Base-by-base conservation (phyloP, 345 rosid species). In the Brassica incana region DNA sequence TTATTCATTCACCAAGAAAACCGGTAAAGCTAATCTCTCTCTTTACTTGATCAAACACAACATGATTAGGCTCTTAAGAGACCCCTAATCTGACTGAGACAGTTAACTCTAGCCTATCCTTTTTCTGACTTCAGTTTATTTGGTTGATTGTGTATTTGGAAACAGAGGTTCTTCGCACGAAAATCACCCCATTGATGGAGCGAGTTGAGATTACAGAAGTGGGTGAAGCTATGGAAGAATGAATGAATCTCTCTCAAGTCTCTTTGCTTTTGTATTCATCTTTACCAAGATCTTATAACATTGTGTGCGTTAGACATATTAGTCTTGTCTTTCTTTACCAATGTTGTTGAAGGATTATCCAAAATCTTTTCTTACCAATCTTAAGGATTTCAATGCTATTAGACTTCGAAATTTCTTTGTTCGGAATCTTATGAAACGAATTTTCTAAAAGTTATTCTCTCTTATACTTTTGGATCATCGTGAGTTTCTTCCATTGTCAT, bases 181-280 rank as follows among this genome's bases (percentile, higher is more conserved):
- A 89, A 86, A 89, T 90, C 32, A 90, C 90, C 0, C 86, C 91
- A 40, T 62, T 89, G 78, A 84, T 76, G 87, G 92, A 89, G 77
- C 84, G 75, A 67, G 92, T 85, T 12, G 86, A 65, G 27, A 82
- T 86, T 27, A 81, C 77, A 43, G 91, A 89, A 84, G 92, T 80
- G 25, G 84, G 77, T 14, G 92, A 92, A 71, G 91, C 86, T 0
- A 92, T 92, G 97, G 97, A 92, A 79, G 95, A 90, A 79, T 90
- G 75, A 86, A 72, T 50, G 5, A 36, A 50, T 48, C 14, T 6
- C 20, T 61, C 69, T 74, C 60, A 73, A 60, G 65, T 25, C 67
- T 78, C 6, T 48, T 48, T 68, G 9, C 68, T 68, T 67, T 38
- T 62, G 40, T 12, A 50, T 33, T 77, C 32, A 58, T 76, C 14